phyloP scores from a whole-genome alignment of 1,284 basidiomycete genomes.

The Trichosporon sp. region DNA sequence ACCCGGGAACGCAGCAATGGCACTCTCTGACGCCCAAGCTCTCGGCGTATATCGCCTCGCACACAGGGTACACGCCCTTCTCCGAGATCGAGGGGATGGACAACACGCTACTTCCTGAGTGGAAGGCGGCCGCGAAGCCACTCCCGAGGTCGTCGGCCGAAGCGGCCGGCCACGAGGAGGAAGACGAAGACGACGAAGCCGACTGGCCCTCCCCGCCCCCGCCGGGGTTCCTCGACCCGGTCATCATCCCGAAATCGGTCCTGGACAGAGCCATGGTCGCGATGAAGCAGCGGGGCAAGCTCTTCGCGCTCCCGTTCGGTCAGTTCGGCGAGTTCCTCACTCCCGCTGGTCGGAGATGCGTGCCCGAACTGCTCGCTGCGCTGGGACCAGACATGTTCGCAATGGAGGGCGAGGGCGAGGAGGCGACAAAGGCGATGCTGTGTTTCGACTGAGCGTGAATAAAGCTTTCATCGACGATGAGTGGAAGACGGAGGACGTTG shows the following conservation, averaged over 20 bases:
- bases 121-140: conserved; percentile 18
- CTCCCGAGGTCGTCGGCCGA: neutral
- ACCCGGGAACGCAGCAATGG: conserved; percentile 81
- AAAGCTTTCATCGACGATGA: neutral
- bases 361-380: conserved; percentile 27
- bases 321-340: conserved; percentile 22
- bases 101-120: conserved; percentile 17
- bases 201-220: conserved; percentile 46
- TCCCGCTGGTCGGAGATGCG: conserved; percentile 1
- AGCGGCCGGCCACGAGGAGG: conserved; percentile 23
- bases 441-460: conserved; percentile 19
- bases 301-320: conserved; percentile 24
- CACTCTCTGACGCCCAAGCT: conserved; percentile 67
- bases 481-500: neutral
- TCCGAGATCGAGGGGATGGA: conserved; percentile 29
- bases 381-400: conserved; percentile 28
- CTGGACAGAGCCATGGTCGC: conserved; percentile 44
- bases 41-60: conserved; percentile 67
- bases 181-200: conserved; percentile 29
- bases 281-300: conserved; percentile 21
- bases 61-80: conserved; percentile 54
- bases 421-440: conserved; percentile 23
- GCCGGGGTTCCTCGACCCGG: conserved; percentile 47
- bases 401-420: conserved; percentile 3
- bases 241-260: conserved; percentile 27